Conservation (phyloP, 441 rosid species). For the Pelargonium myrrhifolium region DNA sequence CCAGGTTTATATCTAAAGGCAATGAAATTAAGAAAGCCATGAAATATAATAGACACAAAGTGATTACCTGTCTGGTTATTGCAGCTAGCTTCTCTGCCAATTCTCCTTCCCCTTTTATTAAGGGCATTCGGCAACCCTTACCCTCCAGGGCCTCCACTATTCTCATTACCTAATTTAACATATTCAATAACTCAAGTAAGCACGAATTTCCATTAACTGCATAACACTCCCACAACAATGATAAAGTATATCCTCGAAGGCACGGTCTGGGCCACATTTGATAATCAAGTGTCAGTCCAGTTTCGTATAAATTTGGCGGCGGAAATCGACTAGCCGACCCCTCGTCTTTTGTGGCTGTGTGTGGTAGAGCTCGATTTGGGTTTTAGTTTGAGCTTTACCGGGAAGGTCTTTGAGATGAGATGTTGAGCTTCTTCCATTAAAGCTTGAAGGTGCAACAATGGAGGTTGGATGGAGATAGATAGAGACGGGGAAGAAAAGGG, state of each 20-base stretch:
- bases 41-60: conserved; percentile 8
- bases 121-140: conserved; percentile 77
- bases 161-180: conserved; percentile 64
- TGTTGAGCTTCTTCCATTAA: too few relatives aligned
- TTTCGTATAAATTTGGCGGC: too few relatives aligned
- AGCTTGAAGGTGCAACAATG: too few relatives aligned
- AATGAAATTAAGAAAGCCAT: conserved; percentile 5
- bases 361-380: too few relatives aligned
- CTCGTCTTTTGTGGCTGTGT: too few relatives aligned
- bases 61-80: conserved; percentile 68
- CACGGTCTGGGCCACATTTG: conserved; percentile 1
- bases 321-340: too few relatives aligned
- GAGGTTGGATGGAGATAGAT: too few relatives aligned
- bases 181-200: conserved; percentile 17
- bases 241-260: not conserved
- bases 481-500: too few relatives aligned
- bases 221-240: not conserved
- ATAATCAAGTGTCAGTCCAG: not conserved
- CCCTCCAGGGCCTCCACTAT: conserved; percentile 86
- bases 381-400: too few relatives aligned
- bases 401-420: too few relatives aligned
- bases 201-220: conserved; percentile 2
- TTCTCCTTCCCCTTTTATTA: conserved; percentile 82
- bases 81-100: conserved; percentile 78
- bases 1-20: not conserved